A percentile compares a stretch with the other conserved stretches of the same genome.
These are phyloP conservation scores for Nigrospora sphaerica DNA, from an alignment of 2,329 filamentous ascomycete species.

Conservation along the genomic window DNA sequence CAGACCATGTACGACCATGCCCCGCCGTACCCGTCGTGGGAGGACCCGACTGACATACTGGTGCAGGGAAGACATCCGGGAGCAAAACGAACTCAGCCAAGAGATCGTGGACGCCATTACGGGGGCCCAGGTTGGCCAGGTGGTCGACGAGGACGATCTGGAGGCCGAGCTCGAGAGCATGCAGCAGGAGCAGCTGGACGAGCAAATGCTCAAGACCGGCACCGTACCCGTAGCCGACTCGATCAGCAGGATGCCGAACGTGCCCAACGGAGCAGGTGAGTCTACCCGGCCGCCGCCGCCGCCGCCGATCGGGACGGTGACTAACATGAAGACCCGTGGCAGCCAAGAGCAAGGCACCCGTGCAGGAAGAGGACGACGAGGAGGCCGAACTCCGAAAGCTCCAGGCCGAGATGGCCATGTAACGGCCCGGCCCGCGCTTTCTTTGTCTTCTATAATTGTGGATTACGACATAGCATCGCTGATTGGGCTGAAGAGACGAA, in stretches of 20 bases:
- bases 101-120: constrained; percentile 87
- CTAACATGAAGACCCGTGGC: constrained; percentile 1
- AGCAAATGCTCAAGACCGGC: constrained; percentile 88
- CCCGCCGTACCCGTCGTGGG: neutral
- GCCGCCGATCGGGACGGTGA: constrained; percentile 4
- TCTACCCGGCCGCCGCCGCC: constrained; percentile 14
- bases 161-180: constrained; percentile 78
- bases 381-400: constrained; percentile 90
- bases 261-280: constrained; percentile 70
- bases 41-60: constrained; percentile 4
- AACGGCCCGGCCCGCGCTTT: constrained; percentile 14
- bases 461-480: constrained; percentile 9
- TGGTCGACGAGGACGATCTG: constrained; percentile 78
- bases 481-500: constrained; percentile 1
- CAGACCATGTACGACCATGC: constrained; percentile 70
- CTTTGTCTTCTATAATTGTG: constrained; percentile 5
- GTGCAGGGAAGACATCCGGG: constrained; percentile 75
- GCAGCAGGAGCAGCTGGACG: constrained; percentile 88
- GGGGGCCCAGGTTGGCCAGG: constrained; percentile 57
- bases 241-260: constrained; percentile 69
- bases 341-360: constrained; percentile 42
- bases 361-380: constrained; percentile 78
- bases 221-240: constrained; percentile 74
- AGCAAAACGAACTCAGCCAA: constrained; percentile 88
- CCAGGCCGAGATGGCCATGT: constrained; percentile 97